Conservation (phyloP, 257 asterid species). For the Apocynum venetum region DNA sequence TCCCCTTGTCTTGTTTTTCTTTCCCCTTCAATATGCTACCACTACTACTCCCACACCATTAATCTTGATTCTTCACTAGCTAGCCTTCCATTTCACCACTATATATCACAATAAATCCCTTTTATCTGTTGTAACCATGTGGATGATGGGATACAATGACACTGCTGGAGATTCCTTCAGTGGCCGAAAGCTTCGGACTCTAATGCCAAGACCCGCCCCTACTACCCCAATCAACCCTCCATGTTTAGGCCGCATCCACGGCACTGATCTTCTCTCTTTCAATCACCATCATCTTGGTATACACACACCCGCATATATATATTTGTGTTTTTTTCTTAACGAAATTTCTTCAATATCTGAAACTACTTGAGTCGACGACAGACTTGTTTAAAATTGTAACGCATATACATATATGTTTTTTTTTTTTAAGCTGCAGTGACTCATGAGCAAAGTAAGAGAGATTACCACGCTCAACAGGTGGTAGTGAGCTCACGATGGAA, state of each 20-base stretch:
- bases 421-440: conserved; percentile 41
- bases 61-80: too few species aligned
- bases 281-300: conserved; percentile 76
- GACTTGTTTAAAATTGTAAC: too few species aligned
- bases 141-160: conserved; percentile 94
- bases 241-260: conserved; percentile 42
- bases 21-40: neutral
- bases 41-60: too few species aligned
- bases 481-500: conserved; percentile 95
- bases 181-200: conserved; percentile 57
- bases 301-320: neutral
- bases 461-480: conserved; percentile 55
- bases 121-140: conserved; percentile 34
- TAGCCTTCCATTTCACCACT: too few species aligned
- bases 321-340: too few species aligned
- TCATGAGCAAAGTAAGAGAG: conserved; percentile 60
- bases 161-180: conserved; percentile 54
- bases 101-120: too few species aligned
- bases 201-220: conserved; percentile 49
- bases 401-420: too few species aligned
- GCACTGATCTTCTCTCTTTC: conserved; percentile 55
- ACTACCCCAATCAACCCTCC: conserved; percentile 35
- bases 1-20: neutral
- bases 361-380: too few species aligned
- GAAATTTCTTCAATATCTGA: too few species aligned